A percentile compares a stretch with the other conserved stretches of the same genome.
Conservation (phyloP, 2,329 filamentous ascomycete genomes). For the Aspergillus proliferans region DNA sequence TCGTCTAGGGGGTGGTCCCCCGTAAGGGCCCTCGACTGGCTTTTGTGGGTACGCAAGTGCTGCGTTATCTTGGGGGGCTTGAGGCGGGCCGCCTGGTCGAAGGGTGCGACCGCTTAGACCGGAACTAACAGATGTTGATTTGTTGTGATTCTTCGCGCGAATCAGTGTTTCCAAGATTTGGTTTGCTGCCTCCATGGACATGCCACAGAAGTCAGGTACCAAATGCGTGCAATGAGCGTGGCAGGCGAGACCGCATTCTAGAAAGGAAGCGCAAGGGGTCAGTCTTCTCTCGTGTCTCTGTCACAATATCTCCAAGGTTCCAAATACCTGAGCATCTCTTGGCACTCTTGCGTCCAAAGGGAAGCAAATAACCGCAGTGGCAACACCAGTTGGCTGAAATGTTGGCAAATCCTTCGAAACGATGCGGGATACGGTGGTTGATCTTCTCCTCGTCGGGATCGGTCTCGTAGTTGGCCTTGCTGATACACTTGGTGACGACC, state of each 20-base stretch:
- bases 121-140: conserved; percentile 45
- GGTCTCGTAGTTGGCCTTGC: conserved; percentile 96
- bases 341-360: conserved; percentile 90
- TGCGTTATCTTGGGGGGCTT: conserved; percentile 33
- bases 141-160: conserved; percentile 67
- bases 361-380: conserved; percentile 93
- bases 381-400: conserved; percentile 99
- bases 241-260: conserved; percentile 85
- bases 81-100: conserved; percentile 48
- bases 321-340: conserved; percentile 75
- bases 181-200: conserved; percentile 97
- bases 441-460: conserved; percentile 99
- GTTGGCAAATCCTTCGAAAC: conserved; percentile 94
- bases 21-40: conserved; percentile 31
- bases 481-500: conserved; percentile 99
- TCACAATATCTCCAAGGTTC: background rate
- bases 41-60: conserved; percentile 30
- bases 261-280: conserved; percentile 3
- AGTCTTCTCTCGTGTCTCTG: conserved; percentile 3
- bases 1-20: conserved; percentile 23
- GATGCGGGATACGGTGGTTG: conserved; percentile 97
- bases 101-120: conserved; percentile 62
- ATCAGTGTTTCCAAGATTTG: conserved; percentile 84
- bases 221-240: conserved; percentile 89
- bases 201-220: conserved; percentile 97